phyloP scores from a whole-genome alignment of 169 alveolate genomes.

The Cyclospora cayetanensis region DNA sequence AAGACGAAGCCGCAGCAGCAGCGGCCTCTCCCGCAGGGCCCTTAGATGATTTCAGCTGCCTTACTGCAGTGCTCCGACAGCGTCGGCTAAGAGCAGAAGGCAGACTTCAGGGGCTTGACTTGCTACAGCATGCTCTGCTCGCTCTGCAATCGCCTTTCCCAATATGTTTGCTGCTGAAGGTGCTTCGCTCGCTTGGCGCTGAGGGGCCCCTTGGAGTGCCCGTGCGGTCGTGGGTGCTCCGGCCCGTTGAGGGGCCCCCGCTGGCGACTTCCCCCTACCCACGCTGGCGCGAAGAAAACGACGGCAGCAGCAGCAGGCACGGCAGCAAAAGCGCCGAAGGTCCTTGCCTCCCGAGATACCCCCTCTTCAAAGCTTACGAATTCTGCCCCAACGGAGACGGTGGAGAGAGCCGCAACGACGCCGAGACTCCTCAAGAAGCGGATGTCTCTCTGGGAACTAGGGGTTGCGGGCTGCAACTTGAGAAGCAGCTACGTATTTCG shows the following conservation, averaged over 20 bases:
- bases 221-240: slow-evolving; percentile 2
- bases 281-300: background rate
- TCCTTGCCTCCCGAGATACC: background rate
- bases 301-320: slow-evolving; percentile 16
- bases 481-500: slow-evolving; percentile 70
- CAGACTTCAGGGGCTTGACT: slow-evolving; percentile 54
- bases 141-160: slow-evolving; percentile 41
- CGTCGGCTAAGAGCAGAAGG: slow-evolving; percentile 56
- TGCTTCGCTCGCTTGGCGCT: slow-evolving; percentile 64
- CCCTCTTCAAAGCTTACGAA: slow-evolving; percentile 31
- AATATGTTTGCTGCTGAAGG: slow-evolving; percentile 27
- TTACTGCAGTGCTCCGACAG: slow-evolving; percentile 17
- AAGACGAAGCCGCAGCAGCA: background rate
- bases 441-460: slow-evolving; percentile 46
- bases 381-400: background rate
- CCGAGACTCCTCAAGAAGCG: background rate
- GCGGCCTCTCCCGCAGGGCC: slow-evolving; percentile 1
- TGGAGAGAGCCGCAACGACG: background rate
- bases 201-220: slow-evolving; percentile 51
- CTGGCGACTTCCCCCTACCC: slow-evolving; percentile 9
- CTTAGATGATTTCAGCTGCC: slow-evolving; percentile 33
- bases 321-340: slow-evolving; percentile 3
- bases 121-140: slow-evolving; percentile 52
- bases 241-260: background rate
- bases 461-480: slow-evolving; percentile 75